Conservation (phyloP, 805 yeast genomes). For the Wickerhamiella domercqiae region DNA sequence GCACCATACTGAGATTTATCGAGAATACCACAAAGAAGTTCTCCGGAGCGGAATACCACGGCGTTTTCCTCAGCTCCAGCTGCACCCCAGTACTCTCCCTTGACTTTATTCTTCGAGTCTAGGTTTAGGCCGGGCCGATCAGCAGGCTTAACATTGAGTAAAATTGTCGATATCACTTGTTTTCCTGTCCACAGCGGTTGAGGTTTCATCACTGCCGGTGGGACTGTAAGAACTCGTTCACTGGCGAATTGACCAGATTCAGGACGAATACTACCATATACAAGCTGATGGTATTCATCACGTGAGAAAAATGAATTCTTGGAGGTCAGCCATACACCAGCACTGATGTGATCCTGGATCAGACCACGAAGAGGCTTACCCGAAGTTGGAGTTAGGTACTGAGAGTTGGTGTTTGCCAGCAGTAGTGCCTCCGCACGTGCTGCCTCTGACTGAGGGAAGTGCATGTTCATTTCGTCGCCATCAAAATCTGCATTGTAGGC, state of each 20-base stretch:
- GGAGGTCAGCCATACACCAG: conserved; percentile 96
- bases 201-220: conserved; percentile 84
- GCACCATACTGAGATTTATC: conserved; percentile 99
- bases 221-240: conserved; percentile 51
- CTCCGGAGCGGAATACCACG: conserved; percentile 77
- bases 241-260: conserved; percentile 82
- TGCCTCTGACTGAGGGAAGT: conserved; percentile 94
- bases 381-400: conserved; percentile 93
- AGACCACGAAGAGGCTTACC: conserved; percentile 98
- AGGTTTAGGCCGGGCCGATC: conserved; percentile 86
- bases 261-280: conserved; percentile 89
- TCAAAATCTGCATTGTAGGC: conserved; percentile 98
- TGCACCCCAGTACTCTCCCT: conserved; percentile 84
- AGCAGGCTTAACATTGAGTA: conserved; percentile 74
- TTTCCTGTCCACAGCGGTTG: conserved; percentile 94
- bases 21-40: conserved; percentile 75
- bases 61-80: conserved; percentile 66
- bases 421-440: conserved; percentile 93
- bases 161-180: conserved; percentile 84
- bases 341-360: conserved; percentile 96
- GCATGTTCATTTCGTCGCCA: conserved; percentile 99
- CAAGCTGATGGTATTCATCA: conserved; percentile 82
- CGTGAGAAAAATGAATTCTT: conserved; percentile 84
- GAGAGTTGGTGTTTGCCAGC: conserved; percentile 93
- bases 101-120: conserved; percentile 70